A percentile compares a stretch with the other conserved stretches of the same genome.
Evolutionary conservation across 768 basidiomycete species (phyloP).

Genomic region (Lentinula raphanica): DNA sequence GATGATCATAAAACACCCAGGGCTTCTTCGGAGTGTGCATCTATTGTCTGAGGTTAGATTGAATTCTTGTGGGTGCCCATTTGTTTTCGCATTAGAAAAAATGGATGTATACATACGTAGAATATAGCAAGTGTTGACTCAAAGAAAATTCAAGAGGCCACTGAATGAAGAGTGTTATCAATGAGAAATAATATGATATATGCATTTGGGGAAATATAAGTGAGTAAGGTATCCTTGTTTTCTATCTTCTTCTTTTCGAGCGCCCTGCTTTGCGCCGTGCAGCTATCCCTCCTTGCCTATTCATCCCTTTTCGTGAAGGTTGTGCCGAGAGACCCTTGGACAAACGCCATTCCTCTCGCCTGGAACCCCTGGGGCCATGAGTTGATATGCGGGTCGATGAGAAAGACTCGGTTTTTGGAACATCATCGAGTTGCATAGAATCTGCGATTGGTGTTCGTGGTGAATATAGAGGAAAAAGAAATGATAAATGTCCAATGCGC

Average conservation of each 20-base stretch:
- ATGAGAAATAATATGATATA: no score
- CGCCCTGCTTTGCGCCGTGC: constrained; percentile 65
- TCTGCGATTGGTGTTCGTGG: constrained; percentile 14
- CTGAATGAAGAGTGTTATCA: no score
- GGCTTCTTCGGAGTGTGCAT: not conserved
- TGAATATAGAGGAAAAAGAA: constrained; percentile 14
- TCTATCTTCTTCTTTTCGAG: constrained; percentile 64
- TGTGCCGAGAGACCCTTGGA: constrained; percentile 68
- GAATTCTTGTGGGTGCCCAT: not conserved
- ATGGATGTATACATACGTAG: no score
- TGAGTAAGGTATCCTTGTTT: no score
- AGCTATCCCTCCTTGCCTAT: constrained; percentile 59
- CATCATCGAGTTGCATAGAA: constrained; percentile 50
- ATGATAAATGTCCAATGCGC: constrained; percentile 10
- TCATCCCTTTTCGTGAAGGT: constrained; percentile 50
- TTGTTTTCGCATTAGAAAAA: no score
- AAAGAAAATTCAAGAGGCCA: no score
- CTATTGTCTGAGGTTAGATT: not conserved
- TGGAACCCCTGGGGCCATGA: constrained; percentile 70
- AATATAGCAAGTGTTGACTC: no score
- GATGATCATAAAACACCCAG: not conserved
- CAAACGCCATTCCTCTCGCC: constrained; percentile 76
- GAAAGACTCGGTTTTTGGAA: constrained; percentile 18
- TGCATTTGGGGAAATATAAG: no score
- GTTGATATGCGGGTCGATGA: constrained; percentile 56